Evolutionary conservation across 805 yeast genomes (phyloP).

Genomic region (Vanderwaltozyma verrucispora): DNA sequence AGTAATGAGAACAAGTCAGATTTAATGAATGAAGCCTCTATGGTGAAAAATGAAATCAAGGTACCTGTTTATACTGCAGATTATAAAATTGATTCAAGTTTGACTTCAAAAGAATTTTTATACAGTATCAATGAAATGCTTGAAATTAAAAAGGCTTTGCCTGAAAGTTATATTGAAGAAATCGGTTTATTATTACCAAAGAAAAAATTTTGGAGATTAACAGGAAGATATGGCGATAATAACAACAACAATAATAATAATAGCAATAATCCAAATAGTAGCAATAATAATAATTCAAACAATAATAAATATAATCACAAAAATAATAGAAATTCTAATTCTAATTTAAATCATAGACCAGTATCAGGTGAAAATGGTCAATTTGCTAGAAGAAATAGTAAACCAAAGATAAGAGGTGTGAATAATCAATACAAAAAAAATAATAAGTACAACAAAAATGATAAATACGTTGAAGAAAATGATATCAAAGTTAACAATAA

Average conservation of each 20-base stretch:
- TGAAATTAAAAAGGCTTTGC: constrained; percentile 11
- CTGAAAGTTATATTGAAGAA: constrained; percentile 26
- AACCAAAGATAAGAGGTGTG: constrained; percentile 10
- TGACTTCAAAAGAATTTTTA: constrained; percentile 8
- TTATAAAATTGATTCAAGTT: constrained; percentile 12
- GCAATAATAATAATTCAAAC: constrained; percentile 7
- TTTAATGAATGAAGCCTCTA: neutral
- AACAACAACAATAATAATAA: constrained; percentile 6
- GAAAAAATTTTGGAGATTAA: constrained; percentile 39
- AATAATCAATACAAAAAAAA: constrained; percentile 6
- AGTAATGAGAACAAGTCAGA: neutral
- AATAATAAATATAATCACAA: constrained; percentile 9
- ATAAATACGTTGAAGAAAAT: constrained; percentile 15
- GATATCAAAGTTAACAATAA: constrained; percentile 23
- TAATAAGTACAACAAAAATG: constrained; percentile 5
- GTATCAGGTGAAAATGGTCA: constrained; percentile 2
- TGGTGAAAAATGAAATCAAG: neutral
- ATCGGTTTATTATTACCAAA: constrained; percentile 35
- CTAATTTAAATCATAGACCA: constrained; percentile 7
- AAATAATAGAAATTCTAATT: constrained; percentile 6
- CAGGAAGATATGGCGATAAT: constrained; percentile 18
- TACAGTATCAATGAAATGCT: constrained; percentile 25
- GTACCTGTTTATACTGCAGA: constrained; percentile 9
- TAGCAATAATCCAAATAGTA: constrained; percentile 4
- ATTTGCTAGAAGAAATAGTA: constrained; percentile 15